Base-by-base conservation (phyloP, 345 rosid species). In the Citrus hindsii region DNA sequence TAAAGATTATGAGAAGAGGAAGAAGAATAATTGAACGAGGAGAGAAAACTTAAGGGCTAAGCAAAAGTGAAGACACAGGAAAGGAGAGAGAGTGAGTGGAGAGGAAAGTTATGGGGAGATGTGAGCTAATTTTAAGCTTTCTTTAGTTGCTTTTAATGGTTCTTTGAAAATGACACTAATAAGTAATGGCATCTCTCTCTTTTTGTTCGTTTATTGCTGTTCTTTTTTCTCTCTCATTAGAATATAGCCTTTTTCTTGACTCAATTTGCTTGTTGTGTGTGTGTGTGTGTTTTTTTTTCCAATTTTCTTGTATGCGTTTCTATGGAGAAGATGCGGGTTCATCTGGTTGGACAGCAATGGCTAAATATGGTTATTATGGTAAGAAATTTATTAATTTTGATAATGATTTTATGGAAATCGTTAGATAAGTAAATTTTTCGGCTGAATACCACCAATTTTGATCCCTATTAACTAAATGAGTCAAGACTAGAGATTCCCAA, bases 41-140 rank as follows among this genome's bases (percentile, higher is more conserved):
- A 82, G 75, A 71, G 89, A 81, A 84, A 84, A 83, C 93, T 89
- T 90, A 16, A 81, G 58, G 79, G 82, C 84, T 82, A 85, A 85
- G 89, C 56, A 83, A 79, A 61, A 73, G 58, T 35, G 51, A 32
- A 59, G 76, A 40, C 46, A 51, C 72, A 40, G 51, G 68, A 61
- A 74, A 59, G 66, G 14, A 19, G 81, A 75, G 74, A 74, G 68
- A 71, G 84, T 62, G 67, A 75, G 60, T 1, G 67, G 66, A 69
- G 71, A 70, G 55, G 80, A 76, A 79, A 60, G 76, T 74, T 68
- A 22, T 71, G 30, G 71, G 80, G 71, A 79, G 69, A 48, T 22
- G 79, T 24, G 79, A 81, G 82, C 82, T 69, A 58, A 76, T 71
- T 83, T 78, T 71, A 80, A 80, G 87, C 76, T 77, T 55, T 35